Evolutionary conservation across 2,329 filamentous ascomycete species (phyloP).

Genomic region (Sporothrix humicola): DNA sequence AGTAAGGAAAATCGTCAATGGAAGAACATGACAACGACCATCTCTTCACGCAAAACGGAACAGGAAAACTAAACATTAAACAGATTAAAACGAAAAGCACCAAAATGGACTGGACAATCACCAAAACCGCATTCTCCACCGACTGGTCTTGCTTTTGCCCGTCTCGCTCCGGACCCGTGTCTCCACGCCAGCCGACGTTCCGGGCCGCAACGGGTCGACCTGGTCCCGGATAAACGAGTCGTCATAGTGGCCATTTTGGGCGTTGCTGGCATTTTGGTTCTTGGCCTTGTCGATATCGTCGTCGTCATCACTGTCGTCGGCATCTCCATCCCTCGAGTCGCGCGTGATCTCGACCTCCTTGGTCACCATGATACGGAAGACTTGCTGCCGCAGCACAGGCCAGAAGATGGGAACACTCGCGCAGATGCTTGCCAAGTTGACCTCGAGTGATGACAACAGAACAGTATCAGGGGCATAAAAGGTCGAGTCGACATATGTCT

Average conservation of each 20-base stretch:
- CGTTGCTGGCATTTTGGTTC: neutral
- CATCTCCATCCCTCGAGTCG: neutral
- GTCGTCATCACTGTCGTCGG: neutral
- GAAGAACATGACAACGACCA: too few species aligned
- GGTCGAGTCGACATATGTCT: constrained; percentile 41
- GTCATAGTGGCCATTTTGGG: constrained; percentile 32
- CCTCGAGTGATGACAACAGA: constrained; percentile 41
- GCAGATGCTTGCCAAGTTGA: constrained; percentile 41
- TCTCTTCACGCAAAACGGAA: too few species aligned
- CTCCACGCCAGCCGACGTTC: constrained; percentile 28
- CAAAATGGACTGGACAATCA: neutral
- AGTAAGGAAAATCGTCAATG: neutral
- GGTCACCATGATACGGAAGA: constrained; percentile 42
- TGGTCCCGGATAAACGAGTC: constrained; percentile 35
- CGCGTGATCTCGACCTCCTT: constrained; percentile 28
- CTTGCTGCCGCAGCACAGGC: constrained; percentile 40
- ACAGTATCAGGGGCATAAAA: constrained; percentile 41
- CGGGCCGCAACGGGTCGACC: constrained; percentile 35
- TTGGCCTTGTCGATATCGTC: neutral
- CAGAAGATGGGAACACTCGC: constrained; percentile 42
- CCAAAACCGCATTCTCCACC: neutral
- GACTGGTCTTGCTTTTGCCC: neutral
- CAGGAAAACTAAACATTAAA: neutral
- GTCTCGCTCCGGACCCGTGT: constrained; percentile 30
- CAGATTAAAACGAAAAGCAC: neutral